Evolutionary conservation across 345 rosid species (phyloP).

Genomic region (Trapa incisa): DNA sequence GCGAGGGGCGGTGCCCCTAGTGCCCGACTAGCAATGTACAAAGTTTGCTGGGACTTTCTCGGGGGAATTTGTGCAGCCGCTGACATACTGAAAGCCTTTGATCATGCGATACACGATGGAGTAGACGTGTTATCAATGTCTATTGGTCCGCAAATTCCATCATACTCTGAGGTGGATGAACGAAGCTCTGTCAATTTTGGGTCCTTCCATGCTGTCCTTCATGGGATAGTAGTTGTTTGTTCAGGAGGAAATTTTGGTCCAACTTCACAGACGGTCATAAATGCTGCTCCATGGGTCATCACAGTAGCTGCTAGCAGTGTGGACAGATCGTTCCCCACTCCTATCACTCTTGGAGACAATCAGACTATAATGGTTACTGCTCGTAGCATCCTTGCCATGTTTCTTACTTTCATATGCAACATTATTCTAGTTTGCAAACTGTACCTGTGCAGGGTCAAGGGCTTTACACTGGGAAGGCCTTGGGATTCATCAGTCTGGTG

Average conservation of each 20-base stretch:
- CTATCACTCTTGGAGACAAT: conserved; percentile 32
- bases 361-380: conserved; percentile 10
- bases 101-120: conserved; percentile 17
- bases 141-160: conserved; percentile 16
- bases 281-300: conserved; percentile 24
- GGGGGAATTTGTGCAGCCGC: conserved; percentile 11
- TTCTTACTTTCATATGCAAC: too few relatives aligned
- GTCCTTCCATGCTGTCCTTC: conserved; percentile 16
- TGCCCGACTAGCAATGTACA: conserved; percentile 28
- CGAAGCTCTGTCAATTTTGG: conserved; percentile 9
- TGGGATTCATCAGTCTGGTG: conserved; percentile 28
- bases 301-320: conserved; percentile 26
- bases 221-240: conserved; percentile 20
- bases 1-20: conserved; percentile 34
- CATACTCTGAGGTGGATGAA: conserved; percentile 8
- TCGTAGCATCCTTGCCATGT: not conserved
- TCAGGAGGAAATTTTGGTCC: conserved; percentile 22
- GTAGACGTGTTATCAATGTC: conserved; percentile 23
- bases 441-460: conserved; percentile 37
- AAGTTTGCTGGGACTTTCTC: conserved; percentile 25
- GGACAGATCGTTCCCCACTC: conserved; percentile 31
- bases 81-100: conserved; percentile 23
- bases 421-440: not conserved
- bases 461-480: conserved; percentile 20
- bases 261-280: not conserved